Base-by-base conservation (phyloP, 202 grass and related monocot species). In the Panicum hallii region DNA sequence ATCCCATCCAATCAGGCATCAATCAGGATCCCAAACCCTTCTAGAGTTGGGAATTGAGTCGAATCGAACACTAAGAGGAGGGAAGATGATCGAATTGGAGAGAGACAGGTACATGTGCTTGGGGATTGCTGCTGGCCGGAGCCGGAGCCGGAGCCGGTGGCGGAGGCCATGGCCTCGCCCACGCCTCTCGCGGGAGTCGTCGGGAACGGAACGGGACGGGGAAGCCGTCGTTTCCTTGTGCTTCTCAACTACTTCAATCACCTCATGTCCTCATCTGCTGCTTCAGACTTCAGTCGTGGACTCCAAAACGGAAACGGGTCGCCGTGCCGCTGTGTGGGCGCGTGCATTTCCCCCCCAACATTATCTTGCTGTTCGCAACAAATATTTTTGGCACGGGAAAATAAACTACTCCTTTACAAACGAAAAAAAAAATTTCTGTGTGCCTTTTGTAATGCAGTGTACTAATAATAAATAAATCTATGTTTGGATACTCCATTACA, bases 121-220 rank as follows among this genome's bases (percentile, higher is more conserved):
- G 78, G 36, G 20, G 78, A 55, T 56, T 81, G 78, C 72, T 13
- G 52, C 78, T 81, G 64, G 64, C 52, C 26, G 70, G 70, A 70
- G 66, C 40, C 26, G 70, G 70, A 70, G 66, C 40, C 66, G 64
- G 64, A 7, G 45, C 46, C 47, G 64, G 78, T 19, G 47, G 32
- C 20, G 78, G 78, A 68, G 78, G 63, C 63, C 78, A 81, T 81
- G 78, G 49, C 47, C 45, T 52, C 61, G 10, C 6, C 63, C 45
- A 40, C 45, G 16, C 6, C 63, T 44, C 43, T 44, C 5, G 20
- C 19, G 19, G 68, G 44, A 48, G 68, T 48, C 68, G 68, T 48
- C 22, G 44, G 69, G 6, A 30, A 72, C 69, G 69, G 22, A 9
- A 70, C 65, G 4, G 9, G 34, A 40, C 38, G 64, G 65, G 11